Base-by-base conservation (phyloP, 2,329 filamentous ascomycete genomes). In the Diaporthe capsici region DNA sequence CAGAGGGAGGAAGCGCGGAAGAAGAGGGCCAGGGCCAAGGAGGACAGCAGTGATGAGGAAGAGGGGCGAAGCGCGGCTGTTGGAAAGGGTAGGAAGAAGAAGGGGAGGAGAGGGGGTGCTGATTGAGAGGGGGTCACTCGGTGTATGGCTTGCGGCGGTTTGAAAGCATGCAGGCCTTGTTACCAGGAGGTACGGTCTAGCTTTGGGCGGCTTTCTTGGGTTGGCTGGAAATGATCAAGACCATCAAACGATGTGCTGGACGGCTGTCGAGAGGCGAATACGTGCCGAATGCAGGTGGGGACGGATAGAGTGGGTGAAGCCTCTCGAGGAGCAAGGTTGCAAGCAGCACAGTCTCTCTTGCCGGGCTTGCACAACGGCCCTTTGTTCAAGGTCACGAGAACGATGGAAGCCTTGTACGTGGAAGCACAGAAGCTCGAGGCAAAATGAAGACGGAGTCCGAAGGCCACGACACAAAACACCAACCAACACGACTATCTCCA, bases 41-140 rank as follows among this genome's bases (percentile, higher is more conserved):
- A 61, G 39, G 79, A 79, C 47, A 82, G 81, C 76, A 81, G 81
- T 72, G 82, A 84, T 25, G 82, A 84, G 72, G 81, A 82, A 25
- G 70, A 79, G 17, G 83, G 82, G 5, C 75, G 81, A 75, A 81
- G 81, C 61, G 79, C 76, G 42, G 71, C 76, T 22, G 71, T 83
- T 42, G 82, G 82, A 10, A 76, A 71, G 76, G 75, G 63, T 25
- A 68, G 61, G 61, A 76, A 73, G 75, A 72, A 55, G 60, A 70
- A 39, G 31, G 65, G 57, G 47, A 65, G 34, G n/a, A 44, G 10
- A 6, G 47, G 47, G 28, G 34, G n/a, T 7, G 34, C 25, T 42
- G 75, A 49, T 22, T 25, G 58, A 51, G 28, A 39, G 12, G 20
- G 53, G 39, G 17, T 12, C 17, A 37, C 68, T 47, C 7, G n/a